Evolutionary conservation across 78 protist genomes (phyloP).

Genomic region (Dictyostelium brefeldianum): DNA sequence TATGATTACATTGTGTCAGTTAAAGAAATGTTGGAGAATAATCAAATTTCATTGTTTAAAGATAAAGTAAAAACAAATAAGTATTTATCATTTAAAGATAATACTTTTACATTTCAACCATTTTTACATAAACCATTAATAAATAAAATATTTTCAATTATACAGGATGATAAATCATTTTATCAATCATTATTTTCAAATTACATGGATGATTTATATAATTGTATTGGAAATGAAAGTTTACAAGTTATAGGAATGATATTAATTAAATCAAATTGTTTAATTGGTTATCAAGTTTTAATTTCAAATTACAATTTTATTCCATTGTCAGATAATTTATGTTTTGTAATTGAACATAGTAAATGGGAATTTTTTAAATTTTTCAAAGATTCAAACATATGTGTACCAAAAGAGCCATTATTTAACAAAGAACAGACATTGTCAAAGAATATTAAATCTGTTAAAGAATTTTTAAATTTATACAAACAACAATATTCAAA

Average conservation of each 20-base stretch:
- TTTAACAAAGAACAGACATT: too few relatives aligned
- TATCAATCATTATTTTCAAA: neutral
- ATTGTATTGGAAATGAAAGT: neutral
- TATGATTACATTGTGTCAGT: neutral
- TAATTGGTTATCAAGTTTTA: neutral
- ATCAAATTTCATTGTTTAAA: neutral
- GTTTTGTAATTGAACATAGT: neutral
- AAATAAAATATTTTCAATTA: neutral
- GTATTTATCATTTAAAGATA: too few relatives aligned
- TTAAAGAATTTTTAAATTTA: neutral
- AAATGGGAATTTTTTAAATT: too few relatives aligned
- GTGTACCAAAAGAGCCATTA: too few relatives aligned
- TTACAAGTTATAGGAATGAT: neutral
- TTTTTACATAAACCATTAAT: too few relatives aligned
- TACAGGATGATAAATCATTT: neutral
- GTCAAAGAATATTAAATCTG: neutral
- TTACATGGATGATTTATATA: neutral
- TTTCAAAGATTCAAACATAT: too few relatives aligned
- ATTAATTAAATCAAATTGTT: neutral
- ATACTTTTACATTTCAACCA: neutral
- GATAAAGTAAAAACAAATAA: too few relatives aligned
- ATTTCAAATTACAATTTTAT: neutral
- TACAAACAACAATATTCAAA: too few relatives aligned
- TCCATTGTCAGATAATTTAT: neutral
- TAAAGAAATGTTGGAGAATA: neutral